Percentiles rank a stretch among this genome's conserved stretches.
phyloP scores from a whole-genome alignment of 2,329 filamentous ascomycete genomes.

The Chaetothyriales sp. region DNA sequence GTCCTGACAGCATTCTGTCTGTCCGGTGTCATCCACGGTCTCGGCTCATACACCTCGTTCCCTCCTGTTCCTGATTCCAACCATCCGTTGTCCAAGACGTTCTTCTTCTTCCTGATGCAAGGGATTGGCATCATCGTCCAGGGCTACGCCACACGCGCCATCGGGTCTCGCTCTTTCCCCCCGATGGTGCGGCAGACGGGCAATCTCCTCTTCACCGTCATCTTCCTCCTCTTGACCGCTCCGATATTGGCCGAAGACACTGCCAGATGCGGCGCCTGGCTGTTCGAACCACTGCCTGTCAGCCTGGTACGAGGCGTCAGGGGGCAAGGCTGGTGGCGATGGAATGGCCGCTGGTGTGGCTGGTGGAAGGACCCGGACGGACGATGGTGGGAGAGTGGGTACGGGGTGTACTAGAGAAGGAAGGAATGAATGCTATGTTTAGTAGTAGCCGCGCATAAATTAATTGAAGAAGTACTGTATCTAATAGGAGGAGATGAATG shows the following conservation, averaged over 20 bases:
- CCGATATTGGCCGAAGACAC: constrained; percentile 61
- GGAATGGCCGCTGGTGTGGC: constrained; percentile 28
- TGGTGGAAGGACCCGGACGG: background rate
- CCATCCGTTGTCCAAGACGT: constrained; percentile 36
- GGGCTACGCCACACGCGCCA: constrained; percentile 24
- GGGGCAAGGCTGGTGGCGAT: constrained; percentile 53
- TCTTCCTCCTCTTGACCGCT: constrained; percentile 55
- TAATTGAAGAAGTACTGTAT: too few species aligned
- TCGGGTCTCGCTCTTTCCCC: constrained; percentile 29
- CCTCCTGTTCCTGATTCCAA: constrained; percentile 32
- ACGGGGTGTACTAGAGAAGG: background rate
- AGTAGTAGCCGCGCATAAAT: too few species aligned
- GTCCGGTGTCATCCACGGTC: constrained; percentile 55
- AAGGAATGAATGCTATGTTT: too few species aligned
- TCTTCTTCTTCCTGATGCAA: constrained; percentile 59
- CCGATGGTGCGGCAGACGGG: constrained; percentile 31
- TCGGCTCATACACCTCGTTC: constrained; percentile 53
- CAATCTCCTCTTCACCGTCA: constrained; percentile 47
- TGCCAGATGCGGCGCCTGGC: constrained; percentile 56
- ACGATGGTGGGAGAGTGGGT: background rate
- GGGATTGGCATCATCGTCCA: constrained; percentile 51
- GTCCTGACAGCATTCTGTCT: constrained; percentile 46
- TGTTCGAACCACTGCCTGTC: constrained; percentile 67
- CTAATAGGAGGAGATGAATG: too few species aligned
- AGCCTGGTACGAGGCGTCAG: constrained; percentile 53